Percentiles rank a stretch among this genome's conserved stretches.
phyloP scores from a whole-genome alignment of 1,284 basidiomycete species.

The Cronartium quercuum region DNA sequence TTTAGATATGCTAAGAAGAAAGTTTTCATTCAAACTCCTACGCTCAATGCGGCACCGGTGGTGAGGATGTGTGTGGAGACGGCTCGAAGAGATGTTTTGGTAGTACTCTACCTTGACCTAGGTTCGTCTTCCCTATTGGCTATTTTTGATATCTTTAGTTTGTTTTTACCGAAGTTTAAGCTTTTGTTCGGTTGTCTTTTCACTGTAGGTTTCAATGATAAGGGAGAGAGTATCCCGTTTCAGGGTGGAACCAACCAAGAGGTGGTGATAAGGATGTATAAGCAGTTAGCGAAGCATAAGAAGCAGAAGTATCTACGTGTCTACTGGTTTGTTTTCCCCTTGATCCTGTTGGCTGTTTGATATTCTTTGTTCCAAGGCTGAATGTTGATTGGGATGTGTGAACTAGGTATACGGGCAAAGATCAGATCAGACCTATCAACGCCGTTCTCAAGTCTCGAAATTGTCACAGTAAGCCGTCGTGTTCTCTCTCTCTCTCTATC shows the following conservation, averaged over 20 bases:
- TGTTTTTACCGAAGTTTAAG: not conserved
- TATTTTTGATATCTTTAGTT: not conserved
- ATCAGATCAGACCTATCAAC: constrained; percentile 65
- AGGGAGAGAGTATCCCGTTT: constrained; percentile 64
- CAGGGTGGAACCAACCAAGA: constrained; percentile 76
- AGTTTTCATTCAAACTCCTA: constrained; percentile 73
- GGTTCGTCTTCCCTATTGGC: constrained; percentile 47
- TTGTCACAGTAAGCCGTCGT: constrained; percentile 55
- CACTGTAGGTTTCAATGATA: constrained; percentile 49
- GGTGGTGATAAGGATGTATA: constrained; percentile 63
- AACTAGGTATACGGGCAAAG: constrained; percentile 58
- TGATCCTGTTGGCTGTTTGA: constrained; percentile 15
- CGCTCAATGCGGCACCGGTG: constrained; percentile 66
- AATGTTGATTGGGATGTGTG: not conserved
- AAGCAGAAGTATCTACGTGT: constrained; percentile 60
- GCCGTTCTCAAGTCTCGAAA: constrained; percentile 68
- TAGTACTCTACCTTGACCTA: constrained; percentile 61
- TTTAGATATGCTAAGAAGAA: constrained; percentile 62
- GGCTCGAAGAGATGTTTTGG: constrained; percentile 62
- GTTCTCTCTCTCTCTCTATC: not conserved
- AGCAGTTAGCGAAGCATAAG: constrained; percentile 53
- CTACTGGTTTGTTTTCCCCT: constrained; percentile 55
- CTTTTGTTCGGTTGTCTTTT: not conserved
- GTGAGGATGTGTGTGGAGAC: constrained; percentile 62
- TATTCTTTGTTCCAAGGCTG: not conserved